Evolutionary conservation across 2,329 filamentous ascomycete genomes (phyloP).

Genomic region (Phialophora expanda): DNA sequence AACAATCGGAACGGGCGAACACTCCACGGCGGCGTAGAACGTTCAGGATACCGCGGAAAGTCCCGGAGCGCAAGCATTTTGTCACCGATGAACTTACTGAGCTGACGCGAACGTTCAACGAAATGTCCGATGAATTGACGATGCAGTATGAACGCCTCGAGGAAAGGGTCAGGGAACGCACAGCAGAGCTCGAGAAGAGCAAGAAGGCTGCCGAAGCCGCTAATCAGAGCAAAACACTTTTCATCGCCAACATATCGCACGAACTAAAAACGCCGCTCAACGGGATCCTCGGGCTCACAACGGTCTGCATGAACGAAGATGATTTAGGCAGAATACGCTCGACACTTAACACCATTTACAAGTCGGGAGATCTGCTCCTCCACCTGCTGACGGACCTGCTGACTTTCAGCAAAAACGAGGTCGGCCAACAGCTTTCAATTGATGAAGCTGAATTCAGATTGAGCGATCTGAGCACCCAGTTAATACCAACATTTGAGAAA

Average conservation of each 20-base stretch:
- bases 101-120: conserved; percentile 83
- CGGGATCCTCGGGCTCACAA: conserved; percentile 92
- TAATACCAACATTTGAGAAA: conserved; percentile 86
- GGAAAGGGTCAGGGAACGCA: conserved; percentile 81
- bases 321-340: conserved; percentile 78
- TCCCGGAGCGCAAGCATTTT: conserved; percentile 73
- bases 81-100: conserved; percentile 86
- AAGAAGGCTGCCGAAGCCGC: conserved; percentile 93
- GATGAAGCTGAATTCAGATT: conserved; percentile 86
- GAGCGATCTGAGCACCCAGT: conserved; percentile 81
- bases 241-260: conserved; percentile 90
- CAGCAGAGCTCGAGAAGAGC: conserved; percentile 81
- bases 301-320: conserved; percentile 90
- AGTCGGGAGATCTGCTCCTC: conserved; percentile 80
- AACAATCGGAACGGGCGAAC: conserved; percentile 20
- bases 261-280: conserved; percentile 94
- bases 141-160: conserved; percentile 86
- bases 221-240: conserved; percentile 95
- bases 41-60: conserved; percentile 85
- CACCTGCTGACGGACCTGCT: conserved; percentile 87
- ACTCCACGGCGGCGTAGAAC: conserved; percentile 39
- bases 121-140: conserved; percentile 88
- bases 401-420: conserved; percentile 94
- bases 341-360: conserved; percentile 85
- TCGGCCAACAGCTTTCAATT: conserved; percentile 79